Conservation (phyloP, 116 monocot genomes). For the Iris pallida region DNA sequence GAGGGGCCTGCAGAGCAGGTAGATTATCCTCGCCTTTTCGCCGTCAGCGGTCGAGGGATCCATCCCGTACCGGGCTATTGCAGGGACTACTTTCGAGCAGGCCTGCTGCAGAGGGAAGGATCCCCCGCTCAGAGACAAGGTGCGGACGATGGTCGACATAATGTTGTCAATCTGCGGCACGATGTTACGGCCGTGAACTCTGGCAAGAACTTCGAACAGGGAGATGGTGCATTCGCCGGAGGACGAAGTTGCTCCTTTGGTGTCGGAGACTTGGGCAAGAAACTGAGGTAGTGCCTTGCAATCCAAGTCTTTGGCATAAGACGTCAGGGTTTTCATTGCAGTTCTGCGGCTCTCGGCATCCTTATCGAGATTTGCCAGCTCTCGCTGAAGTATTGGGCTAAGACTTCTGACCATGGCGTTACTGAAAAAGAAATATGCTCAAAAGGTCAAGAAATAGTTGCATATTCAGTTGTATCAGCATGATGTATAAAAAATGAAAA, state of each 20-base stretch:
- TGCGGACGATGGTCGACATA: conserved; percentile 72
- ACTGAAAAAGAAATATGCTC: too few relatives aligned
- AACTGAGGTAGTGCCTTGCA: conserved; percentile 74
- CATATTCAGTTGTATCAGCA: too few relatives aligned
- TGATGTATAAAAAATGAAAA: too few relatives aligned
- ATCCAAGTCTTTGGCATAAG: conserved; percentile 77
- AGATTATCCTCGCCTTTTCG: conserved; percentile 64
- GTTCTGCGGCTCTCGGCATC: conserved; percentile 79
- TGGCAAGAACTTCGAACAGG: conserved; percentile 90
- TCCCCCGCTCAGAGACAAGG: conserved; percentile 66
- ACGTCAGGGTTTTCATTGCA: conserved; percentile 84
- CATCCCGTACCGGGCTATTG: conserved; percentile 87
- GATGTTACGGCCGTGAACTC: conserved; percentile 86
- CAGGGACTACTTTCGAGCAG: conserved; percentile 88
- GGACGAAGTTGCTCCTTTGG: conserved; percentile 42
- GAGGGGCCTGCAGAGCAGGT: conserved; percentile 53
- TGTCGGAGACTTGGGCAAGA: conserved; percentile 78
- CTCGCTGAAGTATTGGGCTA: conserved; percentile 65
- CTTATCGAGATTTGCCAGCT: conserved; percentile 80
- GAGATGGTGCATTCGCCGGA: conserved; percentile 85
- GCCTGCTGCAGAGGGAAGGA: conserved; percentile 92
- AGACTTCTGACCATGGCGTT: conserved; percentile 55
- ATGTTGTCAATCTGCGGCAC: conserved; percentile 86
- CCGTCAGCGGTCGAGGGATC: conserved; percentile 59
- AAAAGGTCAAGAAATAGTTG: too few relatives aligned